Percentiles rank a stretch among this genome's conserved stretches.
Evolutionary conservation across 1,284 basidiomycete species (phyloP).

Genomic region (Microbotryum violaceum): DNA sequence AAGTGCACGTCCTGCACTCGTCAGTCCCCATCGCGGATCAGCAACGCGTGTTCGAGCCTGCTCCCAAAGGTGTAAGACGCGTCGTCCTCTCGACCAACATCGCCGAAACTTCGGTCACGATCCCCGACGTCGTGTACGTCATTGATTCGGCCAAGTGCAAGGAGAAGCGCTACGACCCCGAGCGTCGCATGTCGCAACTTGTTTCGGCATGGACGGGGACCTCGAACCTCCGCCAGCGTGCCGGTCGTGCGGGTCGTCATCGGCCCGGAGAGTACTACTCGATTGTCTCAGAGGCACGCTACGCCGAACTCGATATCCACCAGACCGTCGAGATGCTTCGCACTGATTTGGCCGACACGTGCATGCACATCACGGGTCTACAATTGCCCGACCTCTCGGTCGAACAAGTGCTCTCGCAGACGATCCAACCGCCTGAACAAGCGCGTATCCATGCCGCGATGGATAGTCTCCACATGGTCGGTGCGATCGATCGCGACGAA

Average conservation of each 20-base stretch:
- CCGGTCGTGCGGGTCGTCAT: conserved; percentile 88
- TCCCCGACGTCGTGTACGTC: conserved; percentile 93
- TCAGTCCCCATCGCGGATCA: conserved; percentile 83
- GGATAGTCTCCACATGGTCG: conserved; percentile 72
- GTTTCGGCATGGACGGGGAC: conserved; percentile 84
- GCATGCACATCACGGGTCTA: conserved; percentile 96
- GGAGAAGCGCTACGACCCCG: conserved; percentile 88
- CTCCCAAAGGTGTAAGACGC: conserved; percentile 65
- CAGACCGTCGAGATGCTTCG: conserved; percentile 86
- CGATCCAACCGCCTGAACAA: conserved; percentile 83
- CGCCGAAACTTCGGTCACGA: conserved; percentile 91
- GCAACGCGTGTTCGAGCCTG: conserved; percentile 79
- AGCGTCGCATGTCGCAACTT: conserved; percentile 75
- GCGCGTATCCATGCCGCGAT: conserved; percentile 75
- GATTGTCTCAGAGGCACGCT: conserved; percentile 61
- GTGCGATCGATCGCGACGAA: conserved; percentile 64
- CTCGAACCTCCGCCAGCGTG: conserved; percentile 89
- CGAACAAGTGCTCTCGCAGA: conserved; percentile 73
- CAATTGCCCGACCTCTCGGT: conserved; percentile 81
- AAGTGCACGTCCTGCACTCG: conserved; percentile 85
- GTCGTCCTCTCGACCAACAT: conserved; percentile 93
- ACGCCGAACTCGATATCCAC: conserved; percentile 62
- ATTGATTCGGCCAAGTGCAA: conserved; percentile 84
- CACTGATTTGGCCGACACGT: conserved; percentile 79
- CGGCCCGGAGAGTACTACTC: conserved; percentile 87